Evolutionary conservation across 2,329 filamentous ascomycete genomes (phyloP), one percentile per base, ranked within the genome.

Genomic region (Penicillium olsonii): DNA sequence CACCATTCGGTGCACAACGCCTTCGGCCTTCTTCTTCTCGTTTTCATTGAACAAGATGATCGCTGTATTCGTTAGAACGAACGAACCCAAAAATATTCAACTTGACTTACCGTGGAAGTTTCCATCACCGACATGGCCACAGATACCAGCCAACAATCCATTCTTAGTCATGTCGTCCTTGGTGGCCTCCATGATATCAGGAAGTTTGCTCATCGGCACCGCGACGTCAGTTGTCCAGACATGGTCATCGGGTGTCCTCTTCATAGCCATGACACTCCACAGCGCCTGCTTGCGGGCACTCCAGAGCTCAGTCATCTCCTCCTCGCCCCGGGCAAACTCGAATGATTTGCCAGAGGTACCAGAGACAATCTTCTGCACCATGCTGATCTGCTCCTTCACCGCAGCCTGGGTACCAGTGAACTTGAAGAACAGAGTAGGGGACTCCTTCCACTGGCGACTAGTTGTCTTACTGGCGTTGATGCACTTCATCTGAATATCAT

Each of bases 401-500:
- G 77, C 75, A 3, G 73, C 74, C 0, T 82, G 77, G 0, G 85
- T 88, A 8, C 87, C 87, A 0, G 83, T 78, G 61, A 90, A 90
- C 67, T 89, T 90, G 74, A 91, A 83, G 62, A 91, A 91, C 2
- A 91, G 73, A 0, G 87, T 90, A 0, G 87, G 85, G 0, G 74
- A 73, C 63, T 89, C 87, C 49, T 81, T 81, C 87, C 87, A 91
- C 31, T 74, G 75, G 19, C 76, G 66, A 35, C 66, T 69, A 2
- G 75, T 78, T 8, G 69, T 65, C 29, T 74, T 65, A 51, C 73
- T 75, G 38, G 71, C 69, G 57, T 87, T 87, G 69, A 87, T 85
- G 67, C 81, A 85, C 55, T 76, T 73, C 84, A 96, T 96, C 75
- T 95, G 91, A 49, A 91, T 87, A 66, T 95, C 91, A 72, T 96